These are phyloP conservation scores for Boletus sensibilis DNA, from an alignment of 768 basidiomycete species.

Conservation along the genomic window DNA sequence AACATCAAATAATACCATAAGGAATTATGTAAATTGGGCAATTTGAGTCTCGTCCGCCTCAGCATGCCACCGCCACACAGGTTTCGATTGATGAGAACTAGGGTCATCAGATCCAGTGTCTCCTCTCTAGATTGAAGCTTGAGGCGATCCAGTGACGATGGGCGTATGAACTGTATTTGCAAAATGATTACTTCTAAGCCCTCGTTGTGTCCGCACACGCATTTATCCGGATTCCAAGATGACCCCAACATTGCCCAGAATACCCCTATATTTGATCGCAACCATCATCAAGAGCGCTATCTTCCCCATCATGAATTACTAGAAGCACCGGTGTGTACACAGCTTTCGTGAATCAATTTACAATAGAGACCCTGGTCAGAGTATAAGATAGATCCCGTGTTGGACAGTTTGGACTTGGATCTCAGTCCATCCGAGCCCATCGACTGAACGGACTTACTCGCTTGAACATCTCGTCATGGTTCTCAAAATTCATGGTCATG, in stretches of 20 bases:
- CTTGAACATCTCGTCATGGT: constrained; percentile 33
- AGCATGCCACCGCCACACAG: neutral
- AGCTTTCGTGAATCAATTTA: neutral
- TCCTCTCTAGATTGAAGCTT: neutral
- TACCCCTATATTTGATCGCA: neutral
- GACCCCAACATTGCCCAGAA: neutral
- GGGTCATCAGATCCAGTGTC: no score
- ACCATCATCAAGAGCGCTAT: neutral
- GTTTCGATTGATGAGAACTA: neutral
- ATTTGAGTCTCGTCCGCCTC: neutral
- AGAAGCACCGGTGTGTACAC: neutral
- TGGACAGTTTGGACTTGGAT: neutral
- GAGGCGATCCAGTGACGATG: neutral
- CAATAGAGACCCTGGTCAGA: neutral
- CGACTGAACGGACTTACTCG: neutral
- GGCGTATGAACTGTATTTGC: neutral
- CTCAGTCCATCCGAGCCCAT: neutral
- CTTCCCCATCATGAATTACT: neutral
- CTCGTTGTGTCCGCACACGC: neutral
- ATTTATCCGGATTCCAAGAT: neutral
- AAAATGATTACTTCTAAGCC: neutral
- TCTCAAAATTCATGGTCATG: constrained; percentile 44
- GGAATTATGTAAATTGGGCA: neutral
- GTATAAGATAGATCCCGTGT: constrained; percentile 3
- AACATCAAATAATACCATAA: no score